These are phyloP conservation scores for Flagelloscypha sp. DNA, from an alignment of 768 basidiomycete genomes.

Conservation along the genomic window DNA sequence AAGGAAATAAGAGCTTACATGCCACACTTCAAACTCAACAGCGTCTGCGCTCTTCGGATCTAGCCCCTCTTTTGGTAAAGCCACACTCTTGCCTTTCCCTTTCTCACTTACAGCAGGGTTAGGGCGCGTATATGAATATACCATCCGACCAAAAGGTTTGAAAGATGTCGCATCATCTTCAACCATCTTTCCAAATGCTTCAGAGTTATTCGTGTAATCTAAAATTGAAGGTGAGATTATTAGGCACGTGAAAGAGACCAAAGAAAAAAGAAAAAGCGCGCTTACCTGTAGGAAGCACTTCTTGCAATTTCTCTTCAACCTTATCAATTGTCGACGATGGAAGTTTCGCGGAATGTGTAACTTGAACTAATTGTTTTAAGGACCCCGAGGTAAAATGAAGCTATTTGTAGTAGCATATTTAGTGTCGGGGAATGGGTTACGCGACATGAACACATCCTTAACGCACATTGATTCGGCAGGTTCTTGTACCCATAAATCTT, in stretches of 20 bases:
- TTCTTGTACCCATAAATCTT: constrained; percentile 91
- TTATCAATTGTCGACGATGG: constrained; percentile 74
- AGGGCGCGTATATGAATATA: constrained; percentile 70
- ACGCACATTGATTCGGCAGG: constrained; percentile 73
- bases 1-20: constrained; percentile 37
- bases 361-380: constrained; percentile 63
- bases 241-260: neutral
- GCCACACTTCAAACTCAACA: constrained; percentile 84
- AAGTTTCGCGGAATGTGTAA: constrained; percentile 63
- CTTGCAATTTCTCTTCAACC: constrained; percentile 65
- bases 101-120: constrained; percentile 37
- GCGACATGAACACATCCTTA: neutral
- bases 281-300: constrained; percentile 71
- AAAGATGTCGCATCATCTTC: constrained; percentile 74
- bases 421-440: neutral
- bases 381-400: constrained; percentile 85
- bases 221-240: constrained; percentile 1
- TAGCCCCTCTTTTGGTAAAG: constrained; percentile 24
- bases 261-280: constrained; percentile 1
- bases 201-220: constrained; percentile 68
- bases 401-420: constrained; percentile 28
- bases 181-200: constrained; percentile 59
- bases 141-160: constrained; percentile 64
- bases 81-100: constrained; percentile 48
- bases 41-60: constrained; percentile 48